These are phyloP conservation scores for Paraphoma sp. DNA, from an alignment of 2,329 filamentous ascomycete genomes.

Conservation along the genomic window DNA sequence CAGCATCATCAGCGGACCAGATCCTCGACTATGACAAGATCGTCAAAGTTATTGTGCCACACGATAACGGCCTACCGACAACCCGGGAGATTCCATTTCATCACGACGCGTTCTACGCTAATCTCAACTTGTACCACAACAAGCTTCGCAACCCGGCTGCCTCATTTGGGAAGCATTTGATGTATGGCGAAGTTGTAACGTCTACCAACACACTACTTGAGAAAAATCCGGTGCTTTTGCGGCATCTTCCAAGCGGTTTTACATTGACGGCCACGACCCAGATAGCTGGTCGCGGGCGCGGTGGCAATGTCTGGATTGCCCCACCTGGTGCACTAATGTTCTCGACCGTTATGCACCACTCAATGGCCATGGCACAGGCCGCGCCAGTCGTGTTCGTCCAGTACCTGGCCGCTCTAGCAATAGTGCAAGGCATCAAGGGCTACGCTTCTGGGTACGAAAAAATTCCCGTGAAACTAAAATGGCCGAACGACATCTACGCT, in stretches of 20 bases:
- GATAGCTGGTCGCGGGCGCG: conserved; percentile 84
- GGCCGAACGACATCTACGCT: conserved; percentile 87
- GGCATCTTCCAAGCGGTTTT: conserved; percentile 81
- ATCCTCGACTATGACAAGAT: conserved; percentile 77
- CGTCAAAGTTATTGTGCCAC: conserved; percentile 75
- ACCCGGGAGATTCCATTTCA: conserved; percentile 85
- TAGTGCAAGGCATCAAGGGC: conserved; percentile 79
- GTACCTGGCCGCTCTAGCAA: conserved; percentile 88
- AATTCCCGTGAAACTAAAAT: conserved; percentile 87
- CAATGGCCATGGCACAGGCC: conserved; percentile 71
- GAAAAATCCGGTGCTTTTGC: conserved; percentile 84
- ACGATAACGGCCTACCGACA: conserved; percentile 72
- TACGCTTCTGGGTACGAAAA: conserved; percentile 79
- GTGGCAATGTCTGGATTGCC: conserved; percentile 93
- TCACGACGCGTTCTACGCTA: conserved; percentile 77
- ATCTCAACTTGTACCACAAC: conserved; percentile 70
- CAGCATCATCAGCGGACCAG: conserved; percentile 56
- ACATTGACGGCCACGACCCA: conserved; percentile 87
- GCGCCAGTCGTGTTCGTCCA: conserved; percentile 92
- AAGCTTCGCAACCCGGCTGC: conserved; percentile 62
- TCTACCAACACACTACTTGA: conserved; percentile 94
- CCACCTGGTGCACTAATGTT: conserved; percentile 87
- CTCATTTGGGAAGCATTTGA: conserved; percentile 76
- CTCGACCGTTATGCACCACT: conserved; percentile 86
- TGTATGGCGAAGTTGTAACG: conserved; percentile 92